A percentile compares a stretch with the other conserved stretches of the same genome.
Conservation (phyloP, 1,139 yeast genomes). For the Yueomyces sp. region DNA sequence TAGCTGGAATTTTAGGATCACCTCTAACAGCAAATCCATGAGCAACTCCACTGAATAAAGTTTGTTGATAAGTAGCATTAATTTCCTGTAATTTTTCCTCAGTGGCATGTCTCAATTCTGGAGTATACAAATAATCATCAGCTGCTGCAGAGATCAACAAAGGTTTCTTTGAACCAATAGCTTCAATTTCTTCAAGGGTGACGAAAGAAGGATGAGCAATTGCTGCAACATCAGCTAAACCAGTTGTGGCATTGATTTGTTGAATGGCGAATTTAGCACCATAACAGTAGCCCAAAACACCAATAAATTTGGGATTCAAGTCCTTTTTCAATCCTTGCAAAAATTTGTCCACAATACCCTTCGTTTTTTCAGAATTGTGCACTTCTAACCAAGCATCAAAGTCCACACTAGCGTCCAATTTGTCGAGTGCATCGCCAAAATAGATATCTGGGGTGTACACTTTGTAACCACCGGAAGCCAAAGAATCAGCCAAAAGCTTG, state of each 20-base stretch:
- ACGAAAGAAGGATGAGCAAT: conserved; percentile 75
- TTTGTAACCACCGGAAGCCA: conserved; percentile 50
- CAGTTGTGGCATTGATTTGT: conserved; percentile 36
- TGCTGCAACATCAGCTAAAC: conserved; percentile 47
- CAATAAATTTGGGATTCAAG: conserved; percentile 38
- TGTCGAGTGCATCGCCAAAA: conserved; percentile 35
- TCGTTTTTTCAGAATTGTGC: conserved; percentile 39
- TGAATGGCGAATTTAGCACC: conserved; percentile 64
- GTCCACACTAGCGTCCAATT: conserved; percentile 21
- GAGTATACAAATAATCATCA: conserved; percentile 47
- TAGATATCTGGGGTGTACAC: conserved; percentile 69
- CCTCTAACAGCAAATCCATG: conserved; percentile 80
- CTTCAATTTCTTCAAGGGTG: conserved; percentile 47
- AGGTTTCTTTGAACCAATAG: conserved; percentile 38
- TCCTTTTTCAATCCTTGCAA: conserved; percentile 32
- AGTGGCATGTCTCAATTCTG: conserved; percentile 47
- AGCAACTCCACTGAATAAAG: conserved; percentile 43
- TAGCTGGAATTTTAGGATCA: conserved; percentile 42
- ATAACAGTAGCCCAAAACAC: conserved; percentile 68
- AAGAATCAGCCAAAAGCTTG: conserved; percentile 50
- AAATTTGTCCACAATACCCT: conserved; percentile 32
- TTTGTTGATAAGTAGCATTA: conserved; percentile 43
- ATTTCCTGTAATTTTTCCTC: conserved; percentile 42
- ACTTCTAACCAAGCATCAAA: conserved; percentile 38
- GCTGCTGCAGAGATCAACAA: conserved; percentile 63